These are phyloP conservation scores for Colletotrichum cordylinicola DNA, from an alignment of 2,329 filamentous ascomycete species.

Conservation along the genomic window DNA sequence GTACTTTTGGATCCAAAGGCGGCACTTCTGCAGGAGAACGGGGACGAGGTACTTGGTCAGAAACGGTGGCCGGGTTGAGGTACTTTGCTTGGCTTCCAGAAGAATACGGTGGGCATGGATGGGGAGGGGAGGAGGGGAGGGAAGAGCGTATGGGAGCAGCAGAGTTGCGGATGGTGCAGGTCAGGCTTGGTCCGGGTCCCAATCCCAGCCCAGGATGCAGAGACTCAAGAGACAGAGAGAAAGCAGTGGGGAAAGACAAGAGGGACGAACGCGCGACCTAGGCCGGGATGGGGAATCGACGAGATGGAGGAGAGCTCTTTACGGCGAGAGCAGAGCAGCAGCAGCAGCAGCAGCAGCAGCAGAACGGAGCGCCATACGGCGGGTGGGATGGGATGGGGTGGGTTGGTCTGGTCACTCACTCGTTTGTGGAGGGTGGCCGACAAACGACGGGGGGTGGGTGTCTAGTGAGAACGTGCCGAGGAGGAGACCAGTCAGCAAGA, in stretches of 20 bases:
- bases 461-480: neutral
- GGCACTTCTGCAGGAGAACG: constrained; percentile 16
- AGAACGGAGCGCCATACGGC: neutral
- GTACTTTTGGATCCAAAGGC: constrained; percentile 19
- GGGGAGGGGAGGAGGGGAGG: constrained; percentile 2
- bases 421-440: constrained; percentile 19
- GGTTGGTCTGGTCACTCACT: constrained; percentile 2
- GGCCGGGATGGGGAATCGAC: constrained; percentile 15
- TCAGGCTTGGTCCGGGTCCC: constrained; percentile 16
- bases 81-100: constrained; percentile 24
- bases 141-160: neutral
- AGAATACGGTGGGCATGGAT: constrained; percentile 22
- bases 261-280: constrained; percentile 20
- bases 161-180: constrained; percentile 1
- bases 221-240: neutral
- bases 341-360: neutral
- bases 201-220: constrained; percentile 1
- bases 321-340: neutral
- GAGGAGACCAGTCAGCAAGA: constrained; percentile 11
- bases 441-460: constrained; percentile 13
- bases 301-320: constrained; percentile 3
- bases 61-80: constrained; percentile 18
- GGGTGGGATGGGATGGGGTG: neutral
- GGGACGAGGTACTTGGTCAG: constrained; percentile 13
- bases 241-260: constrained; percentile 19